Conservation (phyloP, 2,329 filamentous ascomycete genomes). For the Colletotrichum paranaense region DNA sequence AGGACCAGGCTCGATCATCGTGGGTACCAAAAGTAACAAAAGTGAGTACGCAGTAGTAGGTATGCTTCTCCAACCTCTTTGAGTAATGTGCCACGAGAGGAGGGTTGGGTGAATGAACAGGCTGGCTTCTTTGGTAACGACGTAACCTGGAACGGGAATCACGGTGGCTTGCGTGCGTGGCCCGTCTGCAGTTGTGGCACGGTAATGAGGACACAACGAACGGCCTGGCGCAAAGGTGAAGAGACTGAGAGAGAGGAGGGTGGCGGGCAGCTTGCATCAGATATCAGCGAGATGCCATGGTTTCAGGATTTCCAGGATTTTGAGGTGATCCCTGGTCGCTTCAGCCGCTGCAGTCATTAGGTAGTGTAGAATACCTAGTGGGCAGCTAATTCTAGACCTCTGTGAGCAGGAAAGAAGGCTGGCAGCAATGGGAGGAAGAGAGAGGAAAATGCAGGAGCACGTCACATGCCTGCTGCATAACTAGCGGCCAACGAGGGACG, state of each 20-base stretch:
- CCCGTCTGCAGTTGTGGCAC: not conserved
- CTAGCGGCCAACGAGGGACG: slow-evolving; percentile 20
- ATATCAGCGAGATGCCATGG: slow-evolving; percentile 20
- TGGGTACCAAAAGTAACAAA: no score
- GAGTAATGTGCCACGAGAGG: not conserved
- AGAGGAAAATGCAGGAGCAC: slow-evolving; percentile 17
- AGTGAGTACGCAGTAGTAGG: no score
- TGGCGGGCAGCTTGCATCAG: not conserved
- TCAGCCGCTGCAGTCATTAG: slow-evolving; percentile 3
- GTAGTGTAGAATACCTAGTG: slow-evolving; percentile 17
- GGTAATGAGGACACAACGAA: not conserved
- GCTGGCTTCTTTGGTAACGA: not conserved
- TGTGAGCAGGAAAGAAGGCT: not conserved
- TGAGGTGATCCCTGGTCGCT: not conserved
- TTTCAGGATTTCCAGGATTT: slow-evolving; percentile 15
- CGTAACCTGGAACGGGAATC: not conserved
- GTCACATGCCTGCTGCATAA: slow-evolving; percentile 32
- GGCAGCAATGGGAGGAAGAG: not conserved
- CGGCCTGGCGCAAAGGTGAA: not conserved
- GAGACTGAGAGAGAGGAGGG: not conserved
- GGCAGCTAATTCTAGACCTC: not conserved
- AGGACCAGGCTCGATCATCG: slow-evolving; percentile 4
- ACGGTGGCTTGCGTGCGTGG: not conserved
- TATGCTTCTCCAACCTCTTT: not conserved
- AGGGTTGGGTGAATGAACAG: not conserved